Evolutionary conservation across 768 basidiomycete genomes (phyloP), one percentile per base, ranked within the genome.

Genomic region (Tricholoma bakamatsutake): DNA sequence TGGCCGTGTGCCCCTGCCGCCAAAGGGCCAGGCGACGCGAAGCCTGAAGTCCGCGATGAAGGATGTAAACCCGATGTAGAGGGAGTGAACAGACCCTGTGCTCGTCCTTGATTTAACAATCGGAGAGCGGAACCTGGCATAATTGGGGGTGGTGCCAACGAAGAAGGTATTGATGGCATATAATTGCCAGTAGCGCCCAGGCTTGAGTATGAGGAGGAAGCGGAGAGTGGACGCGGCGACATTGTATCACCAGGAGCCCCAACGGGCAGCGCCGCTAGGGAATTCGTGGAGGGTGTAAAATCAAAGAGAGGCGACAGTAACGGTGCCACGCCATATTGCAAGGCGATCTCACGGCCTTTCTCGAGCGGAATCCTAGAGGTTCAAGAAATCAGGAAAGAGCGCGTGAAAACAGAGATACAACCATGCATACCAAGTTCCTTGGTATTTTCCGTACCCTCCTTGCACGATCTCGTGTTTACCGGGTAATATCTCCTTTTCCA

Each of bases 401-500:
- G 35, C 56, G 27, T n/a, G 52, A 43, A 18, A 53, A 47, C 10
- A 53, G 53, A 31, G 35, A 33, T 34, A 17, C 55, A 39, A 24
- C 15, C 27, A 17, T 53, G 65, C 85, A 67, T 66, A 96, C 96
- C 97, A 99, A 55, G 96, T 98, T 61, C 97, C 97, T 70, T 99
- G 97, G 69, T 98, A 99, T 75, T 98, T 96, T 24, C 97, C 97
- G 68, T 98, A 98, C 30, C 97, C 97, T 37, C 97, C 97, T 70
- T 98, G 97, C 5, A 99, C 93, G 69, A 98, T 98, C 71, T 99
- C 96, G 71, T 97, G 93, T 71, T 89, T 88, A 47, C 93, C 94
- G 55, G 90, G 89, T 42, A 95, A 80, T 59, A 99, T 93, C 74
- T 99, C 96, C 71, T 95, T 97, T 79, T 98, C 90, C 12, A 93